phyloP scores from a whole-genome alignment of 2,329 filamentous ascomycete genomes.

The Fusarium decemcellulare region DNA sequence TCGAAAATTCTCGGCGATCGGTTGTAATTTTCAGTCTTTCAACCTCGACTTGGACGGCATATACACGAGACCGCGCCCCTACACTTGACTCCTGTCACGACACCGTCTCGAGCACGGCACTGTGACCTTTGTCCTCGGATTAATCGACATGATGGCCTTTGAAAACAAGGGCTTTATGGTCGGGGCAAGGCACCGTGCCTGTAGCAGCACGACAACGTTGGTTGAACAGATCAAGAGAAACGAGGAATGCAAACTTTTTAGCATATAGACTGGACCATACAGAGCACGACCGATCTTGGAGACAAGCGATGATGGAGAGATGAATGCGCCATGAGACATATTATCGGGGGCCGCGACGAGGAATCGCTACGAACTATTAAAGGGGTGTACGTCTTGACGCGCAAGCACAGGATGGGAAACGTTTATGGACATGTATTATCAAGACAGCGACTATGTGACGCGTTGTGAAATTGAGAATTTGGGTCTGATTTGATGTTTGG shows the following conservation, averaged over 20 bases:
- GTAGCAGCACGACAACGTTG: not conserved
- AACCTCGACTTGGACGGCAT: constrained; percentile 35
- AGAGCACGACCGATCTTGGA: constrained; percentile 32
- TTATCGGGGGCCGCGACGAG: constrained; percentile 36
- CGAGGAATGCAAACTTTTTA: constrained; percentile 39
- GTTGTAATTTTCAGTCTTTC: constrained; percentile 43
- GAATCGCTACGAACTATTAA: constrained; percentile 38
- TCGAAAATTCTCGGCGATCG: constrained; percentile 38
- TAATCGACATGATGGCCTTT: constrained; percentile 30
- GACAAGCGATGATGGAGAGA: constrained; percentile 26
- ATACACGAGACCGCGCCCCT: constrained; percentile 25
- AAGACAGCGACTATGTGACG: constrained; percentile 29
- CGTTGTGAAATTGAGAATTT: constrained; percentile 38
- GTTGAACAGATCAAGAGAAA: constrained; percentile 20
- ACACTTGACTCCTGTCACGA: constrained; percentile 18
- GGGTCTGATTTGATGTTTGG: constrained; percentile 24
- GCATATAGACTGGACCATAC: constrained; percentile 46
- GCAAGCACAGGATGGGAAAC: constrained; percentile 33
- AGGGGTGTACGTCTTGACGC: constrained; percentile 36
- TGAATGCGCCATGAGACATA: constrained; percentile 36
- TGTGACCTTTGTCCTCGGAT: not conserved
- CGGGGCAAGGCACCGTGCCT: constrained; percentile 3
- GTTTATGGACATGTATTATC: constrained; percentile 47
- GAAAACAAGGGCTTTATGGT: constrained; percentile 29
- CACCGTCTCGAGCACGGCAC: not conserved